Conservation (phyloP, 441 rosid species). For the Viola pubescens region DNA sequence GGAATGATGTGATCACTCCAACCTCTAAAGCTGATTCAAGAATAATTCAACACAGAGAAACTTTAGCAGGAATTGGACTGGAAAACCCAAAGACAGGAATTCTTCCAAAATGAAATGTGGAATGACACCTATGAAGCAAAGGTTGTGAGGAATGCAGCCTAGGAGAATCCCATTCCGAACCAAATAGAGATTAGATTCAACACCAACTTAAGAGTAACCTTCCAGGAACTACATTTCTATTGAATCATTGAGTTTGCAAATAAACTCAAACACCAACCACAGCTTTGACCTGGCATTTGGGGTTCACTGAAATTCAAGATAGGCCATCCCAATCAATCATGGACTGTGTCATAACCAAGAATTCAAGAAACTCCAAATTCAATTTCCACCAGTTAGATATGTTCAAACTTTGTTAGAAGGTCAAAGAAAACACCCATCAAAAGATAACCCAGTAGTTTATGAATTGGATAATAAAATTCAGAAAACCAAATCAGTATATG, state of each 20-base stretch:
- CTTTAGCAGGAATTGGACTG: conserved; percentile 2
- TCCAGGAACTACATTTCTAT: conserved; percentile 15
- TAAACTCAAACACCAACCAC: conserved; percentile 10
- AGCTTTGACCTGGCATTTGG: conserved; percentile 18
- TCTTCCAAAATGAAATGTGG: too few relatives aligned
- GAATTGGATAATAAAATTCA: conserved; percentile 21
- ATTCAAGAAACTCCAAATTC: conserved; percentile 22
- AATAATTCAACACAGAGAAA: background rate
- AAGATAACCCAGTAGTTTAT: conserved; percentile 4
- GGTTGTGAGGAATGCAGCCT: too few relatives aligned
- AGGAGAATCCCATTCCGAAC: too few relatives aligned
- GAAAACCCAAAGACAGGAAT: too few relatives aligned
- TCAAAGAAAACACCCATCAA: conserved; percentile 23
- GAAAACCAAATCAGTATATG: conserved; percentile 17
- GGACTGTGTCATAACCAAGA: conserved; percentile 16
- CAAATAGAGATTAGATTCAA: too few relatives aligned
- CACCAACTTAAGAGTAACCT: too few relatives aligned
- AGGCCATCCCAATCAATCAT: conserved; percentile 17
- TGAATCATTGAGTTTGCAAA: conserved; percentile 15
- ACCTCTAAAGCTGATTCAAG: conserved; percentile 12
- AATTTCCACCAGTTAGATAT: conserved; percentile 16
- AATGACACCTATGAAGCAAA: too few relatives aligned
- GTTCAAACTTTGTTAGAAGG: conserved; percentile 19
- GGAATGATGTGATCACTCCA: background rate
- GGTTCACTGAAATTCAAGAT: conserved; percentile 18